These are phyloP conservation scores for Ceratocystis cacaofunesta DNA, from an alignment of 2,329 filamentous ascomycete genomes.

Conservation along the genomic window DNA sequence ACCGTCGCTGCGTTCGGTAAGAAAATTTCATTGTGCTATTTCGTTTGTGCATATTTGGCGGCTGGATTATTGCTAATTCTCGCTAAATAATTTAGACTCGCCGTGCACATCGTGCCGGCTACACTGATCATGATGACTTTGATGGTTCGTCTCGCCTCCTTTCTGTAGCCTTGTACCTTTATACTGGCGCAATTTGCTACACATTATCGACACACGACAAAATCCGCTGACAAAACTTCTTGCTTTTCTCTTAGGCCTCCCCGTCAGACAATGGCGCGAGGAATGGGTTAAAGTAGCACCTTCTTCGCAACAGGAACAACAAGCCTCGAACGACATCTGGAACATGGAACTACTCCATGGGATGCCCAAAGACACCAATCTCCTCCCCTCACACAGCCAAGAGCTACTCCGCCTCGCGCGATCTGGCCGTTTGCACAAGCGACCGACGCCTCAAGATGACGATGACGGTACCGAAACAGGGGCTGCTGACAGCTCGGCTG, in stretches of 20 bases:
- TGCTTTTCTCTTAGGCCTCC: conserved; percentile 42
- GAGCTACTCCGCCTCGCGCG: conserved; percentile 69
- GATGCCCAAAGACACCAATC: conserved; percentile 74
- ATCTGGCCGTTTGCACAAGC: conserved; percentile 61
- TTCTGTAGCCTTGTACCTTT: not conserved
- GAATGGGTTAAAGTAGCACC: conserved; percentile 55
- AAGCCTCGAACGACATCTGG: conserved; percentile 51
- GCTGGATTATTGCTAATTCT: not conserved
- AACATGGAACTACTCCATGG: conserved; percentile 58
- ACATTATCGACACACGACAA: not conserved
- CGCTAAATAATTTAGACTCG: conserved; percentile 29
- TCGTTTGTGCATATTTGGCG: not conserved
- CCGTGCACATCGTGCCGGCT: conserved; percentile 41
- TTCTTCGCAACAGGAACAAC: conserved; percentile 46
- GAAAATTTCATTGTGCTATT: not conserved
- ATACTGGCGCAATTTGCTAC: not conserved
- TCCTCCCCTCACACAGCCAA: conserved; percentile 65
- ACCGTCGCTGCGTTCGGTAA: conserved; percentile 11
- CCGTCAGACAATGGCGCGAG: conserved; percentile 79
- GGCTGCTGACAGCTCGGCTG: conserved; percentile 33
- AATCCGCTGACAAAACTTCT: not conserved
- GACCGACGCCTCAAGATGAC: conserved; percentile 46
- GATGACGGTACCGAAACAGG: conserved; percentile 44
- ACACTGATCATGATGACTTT: conserved; percentile 46
- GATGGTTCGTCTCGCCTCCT: conserved; percentile 30